phyloP scores from a whole-genome alignment of 2,329 filamentous ascomycete species.

The Ilyonectria sp. region DNA sequence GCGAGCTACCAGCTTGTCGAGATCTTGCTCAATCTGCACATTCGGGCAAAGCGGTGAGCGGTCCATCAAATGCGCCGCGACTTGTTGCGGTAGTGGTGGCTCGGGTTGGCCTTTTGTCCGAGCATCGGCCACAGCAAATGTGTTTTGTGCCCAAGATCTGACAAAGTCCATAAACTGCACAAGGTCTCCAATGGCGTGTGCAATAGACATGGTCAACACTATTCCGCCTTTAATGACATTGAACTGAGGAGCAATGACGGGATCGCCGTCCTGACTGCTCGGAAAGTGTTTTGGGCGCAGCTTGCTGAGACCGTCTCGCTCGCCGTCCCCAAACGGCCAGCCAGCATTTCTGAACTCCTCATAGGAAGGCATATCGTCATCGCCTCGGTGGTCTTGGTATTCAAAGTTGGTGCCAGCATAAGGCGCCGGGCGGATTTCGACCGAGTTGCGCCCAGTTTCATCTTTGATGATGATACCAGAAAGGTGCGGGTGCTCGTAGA shows the following conservation, averaged over 20 bases:
- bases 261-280: constrained; percentile 14
- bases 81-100: constrained; percentile 13
- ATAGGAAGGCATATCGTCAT: constrained; percentile 17
- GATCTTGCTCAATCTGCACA: constrained; percentile 15
- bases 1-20: constrained; percentile 15
- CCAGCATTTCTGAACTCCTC: constrained; percentile 1
- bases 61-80: constrained; percentile 14
- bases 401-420: constrained; percentile 12
- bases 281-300: constrained; percentile 17
- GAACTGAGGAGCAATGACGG: constrained; percentile 24
- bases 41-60: constrained; percentile 13
- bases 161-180: constrained; percentile 25
- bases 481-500: constrained; percentile 27
- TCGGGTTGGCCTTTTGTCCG: not conserved
- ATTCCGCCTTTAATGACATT: constrained; percentile 21
- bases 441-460: constrained; percentile 18
- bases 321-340: constrained; percentile 25
- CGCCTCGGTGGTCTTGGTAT: constrained; percentile 22
- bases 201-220: constrained; percentile 26
- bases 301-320: constrained; percentile 24
- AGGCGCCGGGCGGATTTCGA: constrained; percentile 11
- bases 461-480: constrained; percentile 22
- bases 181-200: constrained; percentile 26
- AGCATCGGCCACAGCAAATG: constrained; percentile 7
- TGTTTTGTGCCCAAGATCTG: constrained; percentile 21